A percentile compares a stretch with the other conserved stretches of the same genome.
Conservation (phyloP, 1,284 basidiomycete genomes). For the Leccinum colubrinum region DNA sequence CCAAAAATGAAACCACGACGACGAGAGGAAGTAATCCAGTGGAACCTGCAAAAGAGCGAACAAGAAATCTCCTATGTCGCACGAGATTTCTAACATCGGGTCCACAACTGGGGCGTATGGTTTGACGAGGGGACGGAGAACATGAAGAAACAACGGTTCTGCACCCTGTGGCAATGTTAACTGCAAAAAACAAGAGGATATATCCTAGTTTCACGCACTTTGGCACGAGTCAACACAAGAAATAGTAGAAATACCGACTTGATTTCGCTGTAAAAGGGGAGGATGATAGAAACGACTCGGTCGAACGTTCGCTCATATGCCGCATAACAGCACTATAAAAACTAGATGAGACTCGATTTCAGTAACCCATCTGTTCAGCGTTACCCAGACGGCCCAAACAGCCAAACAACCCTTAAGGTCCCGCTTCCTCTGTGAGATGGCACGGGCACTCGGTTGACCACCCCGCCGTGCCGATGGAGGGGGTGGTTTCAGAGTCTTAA, state of each 20-base stretch:
- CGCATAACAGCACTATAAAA: constrained; percentile 56
- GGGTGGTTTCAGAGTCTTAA: constrained; percentile 73
- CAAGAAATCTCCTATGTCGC: constrained; percentile 64
- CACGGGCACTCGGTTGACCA: constrained; percentile 60
- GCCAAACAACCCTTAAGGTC: constrained; percentile 80
- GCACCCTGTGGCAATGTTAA: constrained; percentile 54
- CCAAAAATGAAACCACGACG: constrained; percentile 37
- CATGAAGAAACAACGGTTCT: constrained; percentile 73
- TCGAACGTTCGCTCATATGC: constrained; percentile 66
- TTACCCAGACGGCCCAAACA: constrained; percentile 82
- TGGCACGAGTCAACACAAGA: constrained; percentile 68
- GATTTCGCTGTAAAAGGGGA: constrained; percentile 78
- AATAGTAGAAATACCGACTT: constrained; percentile 70
- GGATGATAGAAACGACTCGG: constrained; percentile 58
- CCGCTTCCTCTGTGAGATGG: constrained; percentile 70
- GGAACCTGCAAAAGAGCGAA: constrained; percentile 56
- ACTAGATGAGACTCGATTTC: constrained; percentile 18
- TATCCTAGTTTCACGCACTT: constrained; percentile 46
- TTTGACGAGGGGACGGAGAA: constrained; percentile 68
- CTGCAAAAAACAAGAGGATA: constrained; percentile 2
- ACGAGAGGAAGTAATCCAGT: constrained; percentile 42
- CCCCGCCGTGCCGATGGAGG: constrained; percentile 57
- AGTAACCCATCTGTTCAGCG: constrained; percentile 23
- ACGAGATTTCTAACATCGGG: constrained; percentile 51
- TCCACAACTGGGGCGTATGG: constrained; percentile 66